Conservation (phyloP, 495 filamentous ascomycete species). For the Collariella sp. region DNA sequence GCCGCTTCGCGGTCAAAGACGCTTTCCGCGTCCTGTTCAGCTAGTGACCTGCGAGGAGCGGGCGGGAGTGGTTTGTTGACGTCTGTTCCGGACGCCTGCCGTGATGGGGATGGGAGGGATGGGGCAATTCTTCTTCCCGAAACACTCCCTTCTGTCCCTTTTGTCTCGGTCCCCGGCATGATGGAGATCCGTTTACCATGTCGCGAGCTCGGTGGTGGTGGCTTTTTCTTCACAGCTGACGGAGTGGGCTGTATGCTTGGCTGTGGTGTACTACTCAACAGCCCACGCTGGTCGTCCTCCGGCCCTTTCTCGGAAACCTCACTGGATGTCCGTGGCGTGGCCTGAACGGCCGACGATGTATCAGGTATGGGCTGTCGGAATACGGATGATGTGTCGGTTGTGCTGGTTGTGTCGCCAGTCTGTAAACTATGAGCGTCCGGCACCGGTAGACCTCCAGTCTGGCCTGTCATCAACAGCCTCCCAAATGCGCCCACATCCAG, state of each 20-base stretch:
- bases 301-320: constrained; percentile 36
- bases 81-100: constrained; percentile 23
- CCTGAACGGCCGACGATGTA: constrained; percentile 24
- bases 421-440: background rate
- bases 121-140: background rate
- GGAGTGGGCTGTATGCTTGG: constrained; percentile 16
- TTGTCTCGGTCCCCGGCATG: constrained; percentile 3
- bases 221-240: constrained; percentile 26
- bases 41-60: constrained; percentile 35
- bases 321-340: constrained; percentile 42
- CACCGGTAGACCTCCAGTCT: constrained; percentile 28
- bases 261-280: constrained; percentile 11
- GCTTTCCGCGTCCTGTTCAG: constrained; percentile 31
- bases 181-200: constrained; percentile 60
- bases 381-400: constrained; percentile 39
- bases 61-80: constrained; percentile 44
- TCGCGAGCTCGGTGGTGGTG: constrained; percentile 48
- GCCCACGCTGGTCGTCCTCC: constrained; percentile 28
- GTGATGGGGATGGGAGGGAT: constrained; percentile 2
- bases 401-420: constrained; percentile 36
- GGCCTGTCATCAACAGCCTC: constrained; percentile 51
- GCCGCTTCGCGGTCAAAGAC: constrained; percentile 39
- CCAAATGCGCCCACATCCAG: constrained; percentile 58
- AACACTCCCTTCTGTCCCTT: background rate
- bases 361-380: constrained; percentile 41